These are phyloP conservation scores for Lepidium sativum DNA, from an alignment of 345 rosid species.

Conservation along the genomic window DNA sequence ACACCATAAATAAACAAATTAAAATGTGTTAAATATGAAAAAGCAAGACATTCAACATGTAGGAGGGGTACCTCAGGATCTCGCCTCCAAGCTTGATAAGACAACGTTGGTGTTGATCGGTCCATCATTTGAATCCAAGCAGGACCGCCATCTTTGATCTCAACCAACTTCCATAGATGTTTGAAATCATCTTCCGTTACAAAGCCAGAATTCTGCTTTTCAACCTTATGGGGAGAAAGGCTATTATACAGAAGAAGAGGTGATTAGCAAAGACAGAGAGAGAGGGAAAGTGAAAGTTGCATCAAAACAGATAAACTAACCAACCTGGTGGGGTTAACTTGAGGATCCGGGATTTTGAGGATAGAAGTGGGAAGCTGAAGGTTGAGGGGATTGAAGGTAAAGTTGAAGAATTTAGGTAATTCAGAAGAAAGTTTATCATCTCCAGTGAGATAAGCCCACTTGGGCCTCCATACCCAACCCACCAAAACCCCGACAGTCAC, in stretches of 20 bases:
- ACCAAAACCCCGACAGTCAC: constrained; percentile 74
- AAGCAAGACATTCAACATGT: not conserved
- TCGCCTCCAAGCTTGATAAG: constrained; percentile 87
- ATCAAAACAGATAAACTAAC: constrained; percentile 26
- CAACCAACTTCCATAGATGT: constrained; percentile 61
- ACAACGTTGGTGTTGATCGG: constrained; percentile 58
- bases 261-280: not conserved
- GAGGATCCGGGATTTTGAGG: constrained; percentile 28
- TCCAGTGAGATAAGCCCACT: constrained; percentile 56
- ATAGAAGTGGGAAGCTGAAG: constrained; percentile 47
- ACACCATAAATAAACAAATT: not conserved
- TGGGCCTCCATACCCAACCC: constrained; percentile 96
- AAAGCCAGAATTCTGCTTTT: constrained; percentile 29
- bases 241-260: not conserved
- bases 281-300: not conserved
- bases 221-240: constrained; percentile 21
- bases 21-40: not conserved
- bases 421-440: constrained; percentile 30
- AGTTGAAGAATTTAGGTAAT: constrained; percentile 9
- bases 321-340: constrained; percentile 41
- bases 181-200: constrained; percentile 60
- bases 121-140: constrained; percentile 97
- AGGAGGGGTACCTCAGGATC: constrained; percentile 60
- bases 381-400: constrained; percentile 35
- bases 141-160: constrained; percentile 90